Percentiles rank a stretch among this genome's conserved stretches.
phyloP scores from a whole-genome alignment of 2,329 filamentous ascomycete species.

The Hymenotorrendiella dingleyae region DNA sequence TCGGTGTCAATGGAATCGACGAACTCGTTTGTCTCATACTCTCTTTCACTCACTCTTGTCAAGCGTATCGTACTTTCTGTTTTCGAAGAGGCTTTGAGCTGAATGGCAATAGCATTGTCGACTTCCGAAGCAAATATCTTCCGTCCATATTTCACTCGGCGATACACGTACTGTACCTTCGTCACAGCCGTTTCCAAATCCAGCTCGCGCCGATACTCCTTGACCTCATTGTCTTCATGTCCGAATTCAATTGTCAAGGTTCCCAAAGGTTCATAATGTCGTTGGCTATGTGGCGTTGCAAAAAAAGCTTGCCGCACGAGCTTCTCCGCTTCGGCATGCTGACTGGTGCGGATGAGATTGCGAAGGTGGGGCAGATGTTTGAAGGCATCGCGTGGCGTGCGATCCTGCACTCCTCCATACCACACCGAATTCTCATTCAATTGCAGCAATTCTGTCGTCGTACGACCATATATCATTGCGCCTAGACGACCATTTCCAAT shows the following conservation, averaged over 20 bases:
- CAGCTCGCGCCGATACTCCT: slow-evolving; percentile 32
- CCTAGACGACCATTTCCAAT: slow-evolving; percentile 42
- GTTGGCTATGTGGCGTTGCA: slow-evolving; percentile 39
- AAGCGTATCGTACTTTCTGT: slow-evolving; percentile 27
- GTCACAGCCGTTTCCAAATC: slow-evolving; percentile 32
- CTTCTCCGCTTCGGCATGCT: slow-evolving; percentile 37
- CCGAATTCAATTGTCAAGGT: slow-evolving; percentile 36
- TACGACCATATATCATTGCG: slow-evolving; percentile 40
- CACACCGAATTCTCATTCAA: slow-evolving; percentile 44
- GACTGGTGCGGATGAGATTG: slow-evolving; percentile 35
- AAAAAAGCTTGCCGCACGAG: slow-evolving; percentile 38
- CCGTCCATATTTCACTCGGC: slow-evolving; percentile 29
- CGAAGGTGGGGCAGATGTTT: slow-evolving; percentile 35
- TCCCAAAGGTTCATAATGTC: slow-evolving; percentile 41
- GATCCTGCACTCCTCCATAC: slow-evolving; percentile 40
- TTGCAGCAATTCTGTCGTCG: slow-evolving; percentile 37
- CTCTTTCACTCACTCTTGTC: slow-evolving; percentile 10
- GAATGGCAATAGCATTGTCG: slow-evolving; percentile 35
- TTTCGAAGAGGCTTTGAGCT: slow-evolving; percentile 16
- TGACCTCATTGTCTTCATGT: slow-evolving; percentile 27
- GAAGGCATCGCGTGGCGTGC: slow-evolving; percentile 35
- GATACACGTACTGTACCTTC: slow-evolving; percentile 32
- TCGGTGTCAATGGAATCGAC: slow-evolving; percentile 33
- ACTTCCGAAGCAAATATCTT: slow-evolving; percentile 36
- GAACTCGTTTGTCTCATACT: slow-evolving; percentile 39